Evolutionary conservation across 495 filamentous ascomycete genomes (phyloP).

Genomic region (Hypomontagnella submonticulosa): DNA sequence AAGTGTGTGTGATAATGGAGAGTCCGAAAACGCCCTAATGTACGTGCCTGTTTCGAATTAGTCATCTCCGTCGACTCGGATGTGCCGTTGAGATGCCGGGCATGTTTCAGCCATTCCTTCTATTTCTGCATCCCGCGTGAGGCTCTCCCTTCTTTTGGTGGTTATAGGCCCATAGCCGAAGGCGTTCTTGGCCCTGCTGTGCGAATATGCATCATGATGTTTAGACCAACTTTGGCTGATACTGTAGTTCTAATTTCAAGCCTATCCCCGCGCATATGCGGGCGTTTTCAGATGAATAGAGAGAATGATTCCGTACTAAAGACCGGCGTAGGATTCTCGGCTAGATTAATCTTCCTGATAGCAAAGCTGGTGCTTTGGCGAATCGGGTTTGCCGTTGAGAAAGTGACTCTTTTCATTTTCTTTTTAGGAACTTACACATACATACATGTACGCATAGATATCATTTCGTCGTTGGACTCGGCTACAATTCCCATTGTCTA

Average conservation of each 20-base stretch:
- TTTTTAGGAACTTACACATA: too few relatives aligned
- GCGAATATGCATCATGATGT: slow-evolving; percentile 34
- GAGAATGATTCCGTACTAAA: slow-evolving; percentile 19
- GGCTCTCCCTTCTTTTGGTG: slow-evolving; percentile 33
- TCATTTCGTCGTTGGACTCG: too few relatives aligned
- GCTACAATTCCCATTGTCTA: too few relatives aligned
- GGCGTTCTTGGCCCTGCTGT: slow-evolving; percentile 29
- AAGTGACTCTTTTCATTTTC: too few relatives aligned
- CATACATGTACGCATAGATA: too few relatives aligned
- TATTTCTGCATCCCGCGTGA: slow-evolving; percentile 41
- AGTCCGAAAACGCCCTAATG: slow-evolving; percentile 44
- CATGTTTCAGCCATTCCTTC: slow-evolving; percentile 45
- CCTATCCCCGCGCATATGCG: slow-evolving; percentile 28
- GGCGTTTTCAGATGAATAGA: slow-evolving; percentile 22
- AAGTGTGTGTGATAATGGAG: slow-evolving; percentile 33
- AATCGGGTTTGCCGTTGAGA: slow-evolving; percentile 8
- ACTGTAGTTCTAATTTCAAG: slow-evolving; percentile 22
- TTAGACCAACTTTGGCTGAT: slow-evolving; percentile 32
- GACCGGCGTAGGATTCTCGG: slow-evolving; percentile 32
- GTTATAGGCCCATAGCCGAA: slow-evolving; percentile 9
- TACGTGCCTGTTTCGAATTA: slow-evolving; percentile 47
- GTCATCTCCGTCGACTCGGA: slow-evolving; percentile 46
- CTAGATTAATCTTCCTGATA: slow-evolving; percentile 25
- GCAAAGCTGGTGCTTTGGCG: slow-evolving; percentile 28
- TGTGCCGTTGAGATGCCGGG: slow-evolving; percentile 43